Evolutionary conservation across 139 green algal species (phyloP).

Genomic region (Picochlorum sp.): DNA sequence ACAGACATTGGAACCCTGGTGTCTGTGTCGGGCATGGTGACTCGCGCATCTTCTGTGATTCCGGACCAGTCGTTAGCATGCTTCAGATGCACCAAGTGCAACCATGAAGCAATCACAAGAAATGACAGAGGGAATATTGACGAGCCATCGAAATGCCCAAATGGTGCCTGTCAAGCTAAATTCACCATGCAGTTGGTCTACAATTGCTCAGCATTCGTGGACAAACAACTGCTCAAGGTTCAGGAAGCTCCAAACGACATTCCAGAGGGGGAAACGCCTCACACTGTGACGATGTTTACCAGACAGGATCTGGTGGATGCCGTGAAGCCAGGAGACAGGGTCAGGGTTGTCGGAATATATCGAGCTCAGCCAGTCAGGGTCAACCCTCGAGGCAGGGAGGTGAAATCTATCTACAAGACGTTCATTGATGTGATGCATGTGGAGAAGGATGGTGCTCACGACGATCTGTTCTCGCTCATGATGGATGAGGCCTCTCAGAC

Average conservation of each 20-base stretch:
- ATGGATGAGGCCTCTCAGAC: constrained; percentile 6
- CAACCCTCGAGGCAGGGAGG: constrained; percentile 69
- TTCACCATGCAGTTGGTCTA: constrained; percentile 68
- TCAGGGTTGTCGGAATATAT: constrained; percentile 77
- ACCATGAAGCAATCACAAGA: constrained; percentile 15
- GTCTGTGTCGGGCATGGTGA: constrained; percentile 91
- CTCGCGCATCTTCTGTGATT: constrained; percentile 78
- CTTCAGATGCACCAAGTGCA: constrained; percentile 42
- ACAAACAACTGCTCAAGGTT: constrained; percentile 84
- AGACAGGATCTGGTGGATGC: constrained; percentile 76
- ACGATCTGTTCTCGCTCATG: constrained; percentile 40
- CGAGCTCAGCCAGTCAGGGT: constrained; percentile 69
- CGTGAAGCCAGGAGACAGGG: constrained; percentile 71
- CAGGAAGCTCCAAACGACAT: constrained; percentile 92
- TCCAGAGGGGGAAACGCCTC: constrained; percentile 94
- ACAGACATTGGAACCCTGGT: constrained; percentile 86
- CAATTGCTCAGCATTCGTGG: constrained; percentile 73
- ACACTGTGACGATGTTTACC: constrained; percentile 77
- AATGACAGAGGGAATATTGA: constrained; percentile 63
- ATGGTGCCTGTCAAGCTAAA: constrained; percentile 40
- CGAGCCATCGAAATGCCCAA: constrained; percentile 65
- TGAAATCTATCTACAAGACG: constrained; percentile 48
- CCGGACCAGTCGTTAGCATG: constrained; percentile 76
- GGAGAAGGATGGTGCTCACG: constrained; percentile 43
- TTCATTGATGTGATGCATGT: constrained; percentile 94